These are phyloP conservation scores for Seiridium cupressi DNA, from an alignment of 2,329 filamentous ascomycete species.

Conservation along the genomic window DNA sequence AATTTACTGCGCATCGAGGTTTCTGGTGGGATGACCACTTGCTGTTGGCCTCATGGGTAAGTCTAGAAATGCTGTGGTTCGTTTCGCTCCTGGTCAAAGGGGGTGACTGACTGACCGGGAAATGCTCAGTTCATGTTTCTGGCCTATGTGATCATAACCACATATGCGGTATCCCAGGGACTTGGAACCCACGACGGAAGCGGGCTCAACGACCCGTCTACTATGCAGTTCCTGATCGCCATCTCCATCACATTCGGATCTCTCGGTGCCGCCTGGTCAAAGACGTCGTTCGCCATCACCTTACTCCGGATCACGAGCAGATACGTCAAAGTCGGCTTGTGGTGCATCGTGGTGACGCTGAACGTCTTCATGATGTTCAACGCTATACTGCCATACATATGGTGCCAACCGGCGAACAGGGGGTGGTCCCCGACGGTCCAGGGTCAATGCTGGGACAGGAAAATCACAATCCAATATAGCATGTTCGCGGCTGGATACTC, in stretches of 20 bases:
- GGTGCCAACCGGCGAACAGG: constrained; percentile 1
- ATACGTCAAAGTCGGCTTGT: constrained; percentile 21
- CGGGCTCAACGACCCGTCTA: constrained; percentile 1
- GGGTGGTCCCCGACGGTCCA: neutral
- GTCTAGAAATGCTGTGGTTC: neutral
- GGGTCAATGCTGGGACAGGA: neutral
- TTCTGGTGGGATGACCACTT: constrained; percentile 11
- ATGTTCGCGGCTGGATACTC: constrained; percentile 2
- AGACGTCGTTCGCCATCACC: constrained; percentile 32
- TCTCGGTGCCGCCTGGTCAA: constrained; percentile 28
- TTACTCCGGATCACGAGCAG: constrained; percentile 25
- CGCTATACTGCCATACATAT: constrained; percentile 7
- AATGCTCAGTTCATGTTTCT: neutral
- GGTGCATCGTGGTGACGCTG: constrained; percentile 24
- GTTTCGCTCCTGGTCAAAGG: too few relatives aligned
- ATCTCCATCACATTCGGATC: neutral
- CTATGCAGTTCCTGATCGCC: neutral
- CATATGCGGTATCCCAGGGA: neutral
- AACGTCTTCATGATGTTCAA: constrained; percentile 11
- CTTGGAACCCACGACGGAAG: constrained; percentile 6
- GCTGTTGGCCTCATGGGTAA: constrained; percentile 6
- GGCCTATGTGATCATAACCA: neutral
- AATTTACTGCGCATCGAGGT: constrained; percentile 1
- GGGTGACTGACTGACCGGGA: too few relatives aligned
- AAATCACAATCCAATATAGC: neutral